phyloP scores from a whole-genome alignment of 2,329 filamentous ascomycete genomes.

The Epichloe aotearoae region DNA sequence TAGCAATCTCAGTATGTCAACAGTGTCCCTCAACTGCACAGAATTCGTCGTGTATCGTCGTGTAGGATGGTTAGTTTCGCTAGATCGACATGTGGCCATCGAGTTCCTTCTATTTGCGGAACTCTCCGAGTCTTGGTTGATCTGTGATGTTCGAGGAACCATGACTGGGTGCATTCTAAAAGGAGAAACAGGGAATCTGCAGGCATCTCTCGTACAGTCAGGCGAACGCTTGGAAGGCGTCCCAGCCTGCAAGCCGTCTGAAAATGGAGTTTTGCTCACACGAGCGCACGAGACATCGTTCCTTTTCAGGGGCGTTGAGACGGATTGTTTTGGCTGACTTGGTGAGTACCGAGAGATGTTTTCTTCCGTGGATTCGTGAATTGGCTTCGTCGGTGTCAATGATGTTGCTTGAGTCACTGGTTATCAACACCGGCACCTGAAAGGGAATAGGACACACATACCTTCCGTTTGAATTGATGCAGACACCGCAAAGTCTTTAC shows the following conservation, averaged over 20 bases:
- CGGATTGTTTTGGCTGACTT: not conserved
- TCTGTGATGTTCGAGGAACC: not conserved
- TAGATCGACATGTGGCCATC: not conserved
- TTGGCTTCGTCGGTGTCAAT: not conserved
- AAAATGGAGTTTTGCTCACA: not conserved
- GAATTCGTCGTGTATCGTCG: slow-evolving; percentile 6
- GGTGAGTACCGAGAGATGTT: not conserved
- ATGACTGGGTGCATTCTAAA: slow-evolving; percentile 7
- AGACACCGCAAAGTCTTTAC: slow-evolving; percentile 9
- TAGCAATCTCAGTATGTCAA: slow-evolving; percentile 1
- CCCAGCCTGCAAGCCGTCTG: not conserved
- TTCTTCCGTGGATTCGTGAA: not conserved
- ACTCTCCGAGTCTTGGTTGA: not conserved
- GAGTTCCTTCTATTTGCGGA: slow-evolving; percentile 1
- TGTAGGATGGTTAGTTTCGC: not conserved
- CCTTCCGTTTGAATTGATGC: slow-evolving; percentile 9
- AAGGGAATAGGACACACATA: slow-evolving; percentile 1
- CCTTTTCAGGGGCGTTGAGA: not conserved
- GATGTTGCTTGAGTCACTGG: not conserved
- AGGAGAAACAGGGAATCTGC: not conserved
- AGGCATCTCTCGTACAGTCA: not conserved
- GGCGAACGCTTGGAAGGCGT: not conserved
- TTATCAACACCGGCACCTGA: not conserved
- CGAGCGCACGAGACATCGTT: not conserved
- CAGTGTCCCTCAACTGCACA: not conserved